These are phyloP conservation scores for Crucibulum laeve DNA, from an alignment of 768 basidiomycete species.

Conservation along the genomic window DNA sequence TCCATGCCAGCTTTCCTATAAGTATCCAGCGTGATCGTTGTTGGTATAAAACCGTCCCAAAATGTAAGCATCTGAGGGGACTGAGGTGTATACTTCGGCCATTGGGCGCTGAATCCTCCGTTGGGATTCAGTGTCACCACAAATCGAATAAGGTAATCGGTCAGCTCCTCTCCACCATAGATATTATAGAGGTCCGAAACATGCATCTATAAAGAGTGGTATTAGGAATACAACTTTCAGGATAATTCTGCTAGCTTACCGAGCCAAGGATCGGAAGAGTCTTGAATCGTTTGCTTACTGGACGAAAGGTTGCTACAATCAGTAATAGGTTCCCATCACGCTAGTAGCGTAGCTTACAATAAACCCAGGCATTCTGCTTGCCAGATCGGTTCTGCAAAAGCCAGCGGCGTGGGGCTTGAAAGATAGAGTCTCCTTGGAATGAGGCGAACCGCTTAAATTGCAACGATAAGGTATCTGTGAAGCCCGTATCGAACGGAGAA, in stretches of 20 bases:
- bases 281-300: constrained; percentile 40
- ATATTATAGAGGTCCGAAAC: constrained; percentile 29
- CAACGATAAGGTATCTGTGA: constrained; percentile 28
- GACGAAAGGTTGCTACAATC: neutral
- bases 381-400: constrained; percentile 31
- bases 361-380: constrained; percentile 34
- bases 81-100: constrained; percentile 15
- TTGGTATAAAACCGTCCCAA: constrained; percentile 18
- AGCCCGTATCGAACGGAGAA: constrained; percentile 40
- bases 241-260: constrained; percentile 15
- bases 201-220: constrained; percentile 26
- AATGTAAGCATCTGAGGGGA: constrained; percentile 19
- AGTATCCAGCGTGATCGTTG: constrained; percentile 16
- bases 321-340: constrained; percentile 4
- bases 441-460: constrained; percentile 45
- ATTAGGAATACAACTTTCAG: neutral
- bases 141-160: constrained; percentile 39
- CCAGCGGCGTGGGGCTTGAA: constrained; percentile 45
- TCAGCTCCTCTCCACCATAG: constrained; percentile 30
- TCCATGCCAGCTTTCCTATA: constrained; percentile 18
- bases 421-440: constrained; percentile 37
- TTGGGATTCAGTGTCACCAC: constrained; percentile 16
- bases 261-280: constrained; percentile 31
- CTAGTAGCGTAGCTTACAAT: constrained; percentile 17
- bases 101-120: constrained; percentile 8